Percentiles rank a stretch among this genome's conserved stretches.
Evolutionary conservation across 2,329 filamentous ascomycete genomes (phyloP).

Genomic region (Trichocomaceae sp.): DNA sequence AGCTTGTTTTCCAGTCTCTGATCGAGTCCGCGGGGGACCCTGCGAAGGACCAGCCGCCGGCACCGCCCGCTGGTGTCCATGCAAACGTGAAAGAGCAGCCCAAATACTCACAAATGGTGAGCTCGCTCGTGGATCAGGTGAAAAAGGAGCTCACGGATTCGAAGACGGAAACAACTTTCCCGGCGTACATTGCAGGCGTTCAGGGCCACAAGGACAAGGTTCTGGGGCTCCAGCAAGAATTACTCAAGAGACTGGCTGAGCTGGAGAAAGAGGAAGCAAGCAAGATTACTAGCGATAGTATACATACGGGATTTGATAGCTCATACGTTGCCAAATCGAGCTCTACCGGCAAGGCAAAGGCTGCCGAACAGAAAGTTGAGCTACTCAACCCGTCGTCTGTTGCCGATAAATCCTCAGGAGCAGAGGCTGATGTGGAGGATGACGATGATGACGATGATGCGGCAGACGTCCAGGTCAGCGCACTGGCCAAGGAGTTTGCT

Average conservation of each 20-base stretch:
- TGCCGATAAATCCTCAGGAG: slow-evolving; percentile 41
- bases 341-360: slow-evolving; percentile 39
- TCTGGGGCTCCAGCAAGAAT: slow-evolving; percentile 65
- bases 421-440: slow-evolving; percentile 50
- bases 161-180: slow-evolving; percentile 63
- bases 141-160: slow-evolving; percentile 73
- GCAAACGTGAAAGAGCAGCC: slow-evolving; percentile 66
- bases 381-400: slow-evolving; percentile 61
- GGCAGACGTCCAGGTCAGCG: slow-evolving; percentile 67
- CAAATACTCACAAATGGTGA: slow-evolving; percentile 96
- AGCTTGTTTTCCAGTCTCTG: slow-evolving; percentile 81
- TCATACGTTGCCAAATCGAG: slow-evolving; percentile 65
- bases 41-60: slow-evolving; percentile 67
- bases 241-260: slow-evolving; percentile 66
- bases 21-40: slow-evolving; percentile 71
- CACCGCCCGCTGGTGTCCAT: slow-evolving; percentile 72
- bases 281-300: slow-evolving; percentile 90
- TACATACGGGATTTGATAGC: slow-evolving; percentile 85
- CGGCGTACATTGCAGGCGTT: slow-evolving; percentile 72
- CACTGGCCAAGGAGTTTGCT: slow-evolving; percentile 73
- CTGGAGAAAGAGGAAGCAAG: slow-evolving; percentile 75
- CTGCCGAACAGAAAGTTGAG: slow-evolving; percentile 51
- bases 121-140: slow-evolving; percentile 87
- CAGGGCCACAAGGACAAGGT: slow-evolving; percentile 72
- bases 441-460: slow-evolving; percentile 59